Percentiles rank a stretch among this genome's conserved stretches.
Conservation (phyloP, 2,329 filamentous ascomycete genomes). For the Beauveria australis region DNA sequence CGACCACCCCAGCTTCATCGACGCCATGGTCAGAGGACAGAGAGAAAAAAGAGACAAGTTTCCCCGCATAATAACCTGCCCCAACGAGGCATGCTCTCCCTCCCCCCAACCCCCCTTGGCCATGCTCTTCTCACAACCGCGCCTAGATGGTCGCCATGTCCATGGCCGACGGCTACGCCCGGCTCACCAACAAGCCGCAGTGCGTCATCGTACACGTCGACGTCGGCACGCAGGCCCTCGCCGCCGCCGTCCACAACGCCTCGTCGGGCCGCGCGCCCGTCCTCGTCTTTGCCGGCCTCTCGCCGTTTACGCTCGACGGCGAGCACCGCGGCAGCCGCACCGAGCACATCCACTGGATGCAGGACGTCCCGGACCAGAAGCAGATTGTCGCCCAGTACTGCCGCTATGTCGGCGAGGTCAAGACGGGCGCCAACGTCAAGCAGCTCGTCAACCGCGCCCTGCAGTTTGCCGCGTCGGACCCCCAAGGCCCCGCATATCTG, state of each 20-base stretch:
- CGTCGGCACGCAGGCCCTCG: conserved; percentile 72
- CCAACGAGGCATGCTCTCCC: conserved; percentile 55
- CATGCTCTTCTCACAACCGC: not conserved
- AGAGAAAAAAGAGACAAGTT: conserved; percentile 57
- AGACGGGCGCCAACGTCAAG: conserved; percentile 77
- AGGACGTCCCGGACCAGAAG: conserved; percentile 76
- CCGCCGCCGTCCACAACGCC: conserved; percentile 71
- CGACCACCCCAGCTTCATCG: conserved; percentile 68
- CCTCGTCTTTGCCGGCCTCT: conserved; percentile 69
- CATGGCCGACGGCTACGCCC: conserved; percentile 75
- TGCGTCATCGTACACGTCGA: conserved; percentile 75
- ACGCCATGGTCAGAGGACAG: conserved; percentile 71
- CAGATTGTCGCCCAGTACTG: conserved; percentile 79
- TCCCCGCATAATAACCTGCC: conserved; percentile 68
- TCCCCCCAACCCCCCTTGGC: not conserved
- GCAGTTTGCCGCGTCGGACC: conserved; percentile 71
- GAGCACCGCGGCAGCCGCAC: conserved; percentile 70
- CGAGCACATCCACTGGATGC: conserved; percentile 82
- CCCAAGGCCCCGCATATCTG: conserved; percentile 73
- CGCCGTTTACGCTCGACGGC: conserved; percentile 68
- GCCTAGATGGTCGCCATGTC: conserved; percentile 72
- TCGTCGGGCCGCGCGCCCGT: conserved; percentile 67
- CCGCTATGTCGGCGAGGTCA: conserved; percentile 73
- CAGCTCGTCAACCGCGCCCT: conserved; percentile 81
- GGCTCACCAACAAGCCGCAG: conserved; percentile 63